These are phyloP conservation scores for Populus tremula DNA, from an alignment of 345 rosid genomes.

Conservation along the genomic window DNA sequence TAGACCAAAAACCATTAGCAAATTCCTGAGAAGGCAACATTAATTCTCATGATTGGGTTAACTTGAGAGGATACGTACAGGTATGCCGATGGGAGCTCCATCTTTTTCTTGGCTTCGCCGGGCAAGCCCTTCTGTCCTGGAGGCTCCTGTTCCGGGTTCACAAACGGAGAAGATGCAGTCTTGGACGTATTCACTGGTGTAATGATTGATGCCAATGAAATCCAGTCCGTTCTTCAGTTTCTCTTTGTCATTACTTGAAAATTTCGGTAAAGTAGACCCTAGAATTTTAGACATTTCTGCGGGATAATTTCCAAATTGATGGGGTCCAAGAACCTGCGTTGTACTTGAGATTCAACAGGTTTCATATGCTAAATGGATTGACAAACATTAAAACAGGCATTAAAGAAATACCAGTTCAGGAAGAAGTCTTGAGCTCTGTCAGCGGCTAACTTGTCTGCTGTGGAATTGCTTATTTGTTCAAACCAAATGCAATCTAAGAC, in stretches of 20 bases:
- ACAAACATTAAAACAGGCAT: neutral
- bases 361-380: neutral
- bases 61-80: neutral
- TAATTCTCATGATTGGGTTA: too few relatives aligned
- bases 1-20: neutral
- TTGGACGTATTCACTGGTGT: slow-evolving; percentile 11
- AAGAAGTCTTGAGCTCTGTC: slow-evolving; percentile 16
- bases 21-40: neutral
- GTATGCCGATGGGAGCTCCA: slow-evolving; percentile 11
- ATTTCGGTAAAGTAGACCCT: slow-evolving; percentile 9
- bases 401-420: slow-evolving; percentile 17
- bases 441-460: slow-evolving; percentile 16
- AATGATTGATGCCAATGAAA: slow-evolving; percentile 22
- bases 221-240: slow-evolving; percentile 16
- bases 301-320: slow-evolving; percentile 18
- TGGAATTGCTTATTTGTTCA: slow-evolving; percentile 17
- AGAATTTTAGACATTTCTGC: slow-evolving; percentile 18
- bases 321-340: slow-evolving; percentile 21
- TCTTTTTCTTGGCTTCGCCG: neutral
- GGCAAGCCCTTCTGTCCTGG: slow-evolving; percentile 12
- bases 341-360: neutral
- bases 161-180: slow-evolving; percentile 12
- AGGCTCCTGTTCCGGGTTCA: slow-evolving; percentile 1
- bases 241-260: slow-evolving; percentile 8
- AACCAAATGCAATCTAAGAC: slow-evolving; percentile 18